Base-by-base conservation (phyloP, 2,329 filamentous ascomycete species). In the Dactylellina cionopaga region DNA sequence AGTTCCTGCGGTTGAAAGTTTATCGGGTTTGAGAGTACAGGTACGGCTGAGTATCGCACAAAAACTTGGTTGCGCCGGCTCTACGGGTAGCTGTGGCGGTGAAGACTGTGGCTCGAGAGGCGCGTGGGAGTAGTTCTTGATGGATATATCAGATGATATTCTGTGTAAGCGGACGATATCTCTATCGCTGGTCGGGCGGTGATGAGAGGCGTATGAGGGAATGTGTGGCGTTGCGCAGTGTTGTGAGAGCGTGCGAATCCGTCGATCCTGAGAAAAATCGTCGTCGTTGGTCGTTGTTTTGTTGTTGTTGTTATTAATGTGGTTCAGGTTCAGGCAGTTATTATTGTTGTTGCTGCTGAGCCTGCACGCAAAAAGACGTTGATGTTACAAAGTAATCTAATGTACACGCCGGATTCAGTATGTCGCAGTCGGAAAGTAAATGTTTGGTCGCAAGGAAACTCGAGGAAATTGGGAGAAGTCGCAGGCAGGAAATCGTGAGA, bases 401-500 rank as follows among this genome's bases (percentile, higher is more conserved):
- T n/a, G n/a, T n/a, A n/a, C n/a, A n/a, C n/a, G n/a, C n/a, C n/a
- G n/a, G n/a, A n/a, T n/a, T n/a, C n/a, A n/a, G n/a, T n/a, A n/a
- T 7, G 64, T 70, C 65, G 58, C 56, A 58, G 58, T 62, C 58
- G 66, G 43, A 47, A 31, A 13, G 22, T 39, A 37, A 44, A 24
- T 19, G 15, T 10, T 11, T 37, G 15, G 5, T 17, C 5, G n/a
- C 11, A 24, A 43, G 33, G 58, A 63, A 60, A 31, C n/a, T 10
- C 24, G 41, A 13, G 49, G 59, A 58, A 58, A 56, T 31, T 54
- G 33, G 19, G 37, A 33, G 51, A 54, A 63, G 44, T 58, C 43
- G 66, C 66, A 46, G 54, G 15, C 66, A 63, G 66, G 65, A 72
- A 60, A 65, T 72, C 47, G 25, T 25, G 33, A 49, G 52, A 59